Percentiles rank a stretch among this genome's conserved stretches.
These are phyloP conservation scores for Linnemannia elongata DNA, from an alignment of 192 early-diverging fungal species.

Conservation along the genomic window DNA sequence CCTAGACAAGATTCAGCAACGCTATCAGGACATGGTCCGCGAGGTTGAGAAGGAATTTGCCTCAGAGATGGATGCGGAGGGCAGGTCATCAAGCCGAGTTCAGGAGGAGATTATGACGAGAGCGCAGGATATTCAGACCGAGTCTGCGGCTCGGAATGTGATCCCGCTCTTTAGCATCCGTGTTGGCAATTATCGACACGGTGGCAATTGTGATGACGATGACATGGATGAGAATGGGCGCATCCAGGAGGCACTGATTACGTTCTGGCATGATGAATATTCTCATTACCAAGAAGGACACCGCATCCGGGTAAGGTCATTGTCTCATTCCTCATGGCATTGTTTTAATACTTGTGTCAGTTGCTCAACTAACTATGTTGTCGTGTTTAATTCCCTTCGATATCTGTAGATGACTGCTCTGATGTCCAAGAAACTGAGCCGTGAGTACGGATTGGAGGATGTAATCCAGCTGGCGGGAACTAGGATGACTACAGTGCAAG, in stretches of 20 bases:
- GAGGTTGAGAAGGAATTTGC: constrained; percentile 48
- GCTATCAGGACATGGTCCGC: constrained; percentile 30
- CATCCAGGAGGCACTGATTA: constrained; percentile 33
- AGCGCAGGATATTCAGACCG: constrained; percentile 9
- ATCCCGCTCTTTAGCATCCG: constrained; percentile 35
- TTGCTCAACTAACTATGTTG: not conserved
- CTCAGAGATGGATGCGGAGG: constrained; percentile 11
- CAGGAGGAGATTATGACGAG: constrained; percentile 24
- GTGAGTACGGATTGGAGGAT: constrained; percentile 33
- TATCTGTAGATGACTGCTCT: constrained; percentile 30
- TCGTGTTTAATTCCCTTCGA: not conserved
- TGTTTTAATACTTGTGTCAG: not conserved
- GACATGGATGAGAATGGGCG: not conserved
- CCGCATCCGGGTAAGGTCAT: constrained; percentile 26
- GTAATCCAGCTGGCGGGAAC: constrained; percentile 34
- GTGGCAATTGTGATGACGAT: not conserved
- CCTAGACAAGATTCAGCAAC: constrained; percentile 22
- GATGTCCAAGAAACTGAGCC: constrained; percentile 39
- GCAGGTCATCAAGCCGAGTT: not conserved
- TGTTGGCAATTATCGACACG: constrained; percentile 26
- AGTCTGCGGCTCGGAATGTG: constrained; percentile 18
- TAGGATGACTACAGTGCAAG: constrained; percentile 16
- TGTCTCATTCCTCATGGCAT: not conserved
- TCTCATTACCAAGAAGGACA: constrained; percentile 31
- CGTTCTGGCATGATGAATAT: constrained; percentile 42